phyloP scores from a whole-genome alignment of 164 flowering plant species.

The Nelumbo lutea region DNA sequence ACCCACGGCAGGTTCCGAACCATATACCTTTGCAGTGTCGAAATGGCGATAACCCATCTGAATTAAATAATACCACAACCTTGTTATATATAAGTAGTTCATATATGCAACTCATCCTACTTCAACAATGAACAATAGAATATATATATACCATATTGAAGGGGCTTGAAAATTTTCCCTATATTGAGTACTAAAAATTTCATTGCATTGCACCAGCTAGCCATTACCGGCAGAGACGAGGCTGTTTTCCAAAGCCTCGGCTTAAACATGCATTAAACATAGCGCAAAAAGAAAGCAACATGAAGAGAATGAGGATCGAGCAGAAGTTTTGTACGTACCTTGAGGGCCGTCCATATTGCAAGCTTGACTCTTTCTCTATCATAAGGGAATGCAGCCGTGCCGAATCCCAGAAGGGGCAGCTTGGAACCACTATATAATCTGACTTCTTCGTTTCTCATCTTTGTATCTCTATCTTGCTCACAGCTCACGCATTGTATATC shows the following conservation, averaged over 20 bases:
- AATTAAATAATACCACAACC: background rate
- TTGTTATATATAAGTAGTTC: no score
- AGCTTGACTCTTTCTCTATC: constrained; percentile 34
- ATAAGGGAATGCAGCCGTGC: constrained; percentile 43
- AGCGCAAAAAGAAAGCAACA: background rate
- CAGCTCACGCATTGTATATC: background rate
- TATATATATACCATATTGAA: no score
- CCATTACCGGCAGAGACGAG: background rate
- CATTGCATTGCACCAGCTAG: no score
- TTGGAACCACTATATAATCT: constrained; percentile 41
- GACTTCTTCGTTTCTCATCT: constrained; percentile 26
- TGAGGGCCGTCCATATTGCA: constrained; percentile 49
- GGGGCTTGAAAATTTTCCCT: no score
- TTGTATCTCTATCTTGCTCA: constrained; percentile 10
- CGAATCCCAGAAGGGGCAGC: constrained; percentile 60
- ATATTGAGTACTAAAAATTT: no score
- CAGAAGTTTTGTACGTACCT: constrained; percentile 30
- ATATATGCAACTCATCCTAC: no score
- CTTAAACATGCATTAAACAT: no score
- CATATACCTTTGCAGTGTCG: constrained; percentile 75
- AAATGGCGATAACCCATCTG: constrained; percentile 84
- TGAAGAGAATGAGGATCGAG: background rate
- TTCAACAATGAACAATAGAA: no score
- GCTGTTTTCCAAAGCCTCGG: no score
- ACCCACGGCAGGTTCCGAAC: constrained; percentile 70